Evolutionary conservation across 129 eudicot species (phyloP).

Genomic region (Sambucus nigra): DNA sequence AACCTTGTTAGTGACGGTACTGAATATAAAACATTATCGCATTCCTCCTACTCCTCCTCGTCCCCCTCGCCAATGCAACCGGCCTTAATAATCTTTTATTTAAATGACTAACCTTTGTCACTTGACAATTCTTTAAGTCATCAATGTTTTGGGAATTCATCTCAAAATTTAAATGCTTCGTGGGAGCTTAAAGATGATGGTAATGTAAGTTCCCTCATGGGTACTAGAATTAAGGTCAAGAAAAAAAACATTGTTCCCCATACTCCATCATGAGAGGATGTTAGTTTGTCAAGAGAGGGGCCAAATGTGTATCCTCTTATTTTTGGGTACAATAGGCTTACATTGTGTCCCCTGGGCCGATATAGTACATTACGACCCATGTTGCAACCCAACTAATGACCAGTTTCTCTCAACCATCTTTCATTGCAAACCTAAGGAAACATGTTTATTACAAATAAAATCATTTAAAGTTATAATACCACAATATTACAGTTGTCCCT

Average conservation of each 20-base stretch:
- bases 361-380: slow-evolving; percentile 39
- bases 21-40: slow-evolving; percentile 45
- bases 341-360: slow-evolving; percentile 41
- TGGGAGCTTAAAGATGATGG: slow-evolving; percentile 36
- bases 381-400: slow-evolving; percentile 30
- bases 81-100: slow-evolving; percentile 38
- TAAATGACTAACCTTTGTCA: slow-evolving; percentile 44
- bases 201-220: slow-evolving; percentile 53
- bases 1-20: slow-evolving; percentile 48
- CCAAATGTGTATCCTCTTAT: slow-evolving; percentile 31
- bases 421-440: too few species aligned
- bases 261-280: slow-evolving; percentile 25
- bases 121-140: slow-evolving; percentile 32
- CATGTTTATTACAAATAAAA: too few species aligned
- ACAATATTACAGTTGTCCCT: too few species aligned
- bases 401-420: slow-evolving; percentile 36
- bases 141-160: slow-evolving; percentile 30
- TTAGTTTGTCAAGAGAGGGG: slow-evolving; percentile 31
- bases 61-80: slow-evolving; percentile 52
- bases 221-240: slow-evolving; percentile 46
- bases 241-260: slow-evolving; percentile 25
- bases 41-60: slow-evolving; percentile 55
- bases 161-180: slow-evolving; percentile 26
- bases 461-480: too few species aligned
- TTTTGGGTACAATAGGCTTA: slow-evolving; percentile 43